Conservation (phyloP, 78 protist genomes). For the Paratrimastix pyriformis region DNA sequence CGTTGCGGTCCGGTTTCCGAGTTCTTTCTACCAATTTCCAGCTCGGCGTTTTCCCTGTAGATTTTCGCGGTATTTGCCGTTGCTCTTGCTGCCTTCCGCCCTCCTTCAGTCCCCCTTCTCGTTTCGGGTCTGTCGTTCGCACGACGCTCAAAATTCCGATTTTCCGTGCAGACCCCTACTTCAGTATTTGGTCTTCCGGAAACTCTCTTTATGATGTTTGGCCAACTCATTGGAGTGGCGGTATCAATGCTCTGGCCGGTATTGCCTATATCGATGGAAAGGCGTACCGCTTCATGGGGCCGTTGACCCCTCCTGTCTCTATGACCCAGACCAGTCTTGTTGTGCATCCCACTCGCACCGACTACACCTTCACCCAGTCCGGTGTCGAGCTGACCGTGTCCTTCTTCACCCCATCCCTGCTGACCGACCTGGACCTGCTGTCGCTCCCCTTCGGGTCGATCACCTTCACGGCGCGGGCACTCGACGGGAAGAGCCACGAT, state of each 20-base stretch:
- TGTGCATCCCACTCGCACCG: background rate
- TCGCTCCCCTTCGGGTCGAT: background rate
- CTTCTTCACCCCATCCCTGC: background rate
- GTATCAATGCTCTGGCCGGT: background rate
- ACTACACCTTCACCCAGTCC: background rate
- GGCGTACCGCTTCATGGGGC: constrained; percentile 16
- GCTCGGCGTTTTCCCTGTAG: too few relatives aligned
- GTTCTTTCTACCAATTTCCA: too few relatives aligned
- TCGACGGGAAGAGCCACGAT: background rate
- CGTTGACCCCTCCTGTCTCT: background rate
- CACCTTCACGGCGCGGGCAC: background rate
- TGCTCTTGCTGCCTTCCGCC: too few relatives aligned
- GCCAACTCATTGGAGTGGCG: constrained; percentile 13
- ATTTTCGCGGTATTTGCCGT: too few relatives aligned
- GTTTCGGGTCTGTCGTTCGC: too few relatives aligned
- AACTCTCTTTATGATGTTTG: background rate
- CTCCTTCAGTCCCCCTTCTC: constrained; percentile 8
- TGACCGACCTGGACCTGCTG: background rate
- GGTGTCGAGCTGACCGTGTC: background rate
- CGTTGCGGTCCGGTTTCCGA: too few relatives aligned
- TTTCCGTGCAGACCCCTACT: too few relatives aligned
- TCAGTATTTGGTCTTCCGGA: background rate
- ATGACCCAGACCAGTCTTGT: background rate
- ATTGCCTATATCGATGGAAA: background rate
- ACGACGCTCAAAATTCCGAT: too few relatives aligned